These are phyloP conservation scores for Tulasnella sp. DNA, from an alignment of 768 basidiomycete genomes.

Conservation along the genomic window DNA sequence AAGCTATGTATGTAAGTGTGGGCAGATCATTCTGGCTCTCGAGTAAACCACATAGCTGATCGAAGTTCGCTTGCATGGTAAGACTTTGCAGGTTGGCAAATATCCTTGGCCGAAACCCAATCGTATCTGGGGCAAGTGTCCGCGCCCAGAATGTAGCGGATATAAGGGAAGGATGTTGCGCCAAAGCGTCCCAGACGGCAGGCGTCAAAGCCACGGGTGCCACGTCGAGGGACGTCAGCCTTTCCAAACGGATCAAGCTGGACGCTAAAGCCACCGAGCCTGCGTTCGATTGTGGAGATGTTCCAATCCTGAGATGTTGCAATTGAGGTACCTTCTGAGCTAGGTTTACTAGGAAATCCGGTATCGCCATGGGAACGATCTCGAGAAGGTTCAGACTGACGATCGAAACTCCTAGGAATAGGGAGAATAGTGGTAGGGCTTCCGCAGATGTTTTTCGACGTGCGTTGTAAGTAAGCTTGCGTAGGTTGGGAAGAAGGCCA, in stretches of 20 bases:
- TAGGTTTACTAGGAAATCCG: background rate
- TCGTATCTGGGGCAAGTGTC: background rate
- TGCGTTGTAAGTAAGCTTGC: background rate
- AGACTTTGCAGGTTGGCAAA: background rate
- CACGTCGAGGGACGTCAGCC: background rate
- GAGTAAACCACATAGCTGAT: background rate
- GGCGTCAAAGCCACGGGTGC: background rate
- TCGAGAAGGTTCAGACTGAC: background rate
- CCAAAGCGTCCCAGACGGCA: background rate
- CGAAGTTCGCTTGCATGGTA: background rate
- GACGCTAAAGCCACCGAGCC: background rate
- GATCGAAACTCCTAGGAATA: background rate
- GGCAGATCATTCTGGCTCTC: background rate
- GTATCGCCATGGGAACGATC: background rate
- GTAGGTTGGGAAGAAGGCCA: background rate
- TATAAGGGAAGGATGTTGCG: background rate
- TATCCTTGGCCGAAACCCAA: background rate
- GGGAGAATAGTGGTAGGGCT: background rate
- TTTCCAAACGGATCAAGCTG: background rate
- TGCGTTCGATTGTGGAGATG: background rate
- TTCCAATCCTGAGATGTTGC: background rate
- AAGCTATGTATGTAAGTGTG: background rate
- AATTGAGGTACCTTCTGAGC: background rate
- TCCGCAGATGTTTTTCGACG: background rate
- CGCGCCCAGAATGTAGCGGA: background rate